Percentiles rank a stretch among this genome's conserved stretches.
phyloP scores from a whole-genome alignment of 2,329 filamentous ascomycete species.

The Fusarium guadeloupense region DNA sequence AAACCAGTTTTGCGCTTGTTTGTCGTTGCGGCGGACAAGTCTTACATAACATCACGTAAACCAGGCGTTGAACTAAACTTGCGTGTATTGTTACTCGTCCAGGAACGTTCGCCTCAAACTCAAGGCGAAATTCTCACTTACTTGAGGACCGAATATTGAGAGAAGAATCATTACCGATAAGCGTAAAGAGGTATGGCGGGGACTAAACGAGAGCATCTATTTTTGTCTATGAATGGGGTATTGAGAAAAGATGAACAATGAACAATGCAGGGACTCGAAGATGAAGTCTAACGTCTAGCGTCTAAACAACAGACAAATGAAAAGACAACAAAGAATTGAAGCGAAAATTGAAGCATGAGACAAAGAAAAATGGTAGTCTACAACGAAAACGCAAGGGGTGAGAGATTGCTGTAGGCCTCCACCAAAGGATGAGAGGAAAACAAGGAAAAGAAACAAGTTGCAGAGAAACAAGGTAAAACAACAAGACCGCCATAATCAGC shows the following conservation, averaged over 20 bases:
- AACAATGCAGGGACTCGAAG: too few relatives aligned
- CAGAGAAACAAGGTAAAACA: not conserved
- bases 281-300: too few relatives aligned
- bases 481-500: not conserved
- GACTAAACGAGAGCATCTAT: too few relatives aligned
- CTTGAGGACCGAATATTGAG: not conserved
- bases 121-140: not conserved
- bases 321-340: not conserved
- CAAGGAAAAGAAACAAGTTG: not conserved
- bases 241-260: too few relatives aligned
- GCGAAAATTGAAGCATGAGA: not conserved
- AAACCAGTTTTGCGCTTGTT: not conserved
- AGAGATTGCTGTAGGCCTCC: too few relatives aligned
- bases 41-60: not conserved
- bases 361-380: too few relatives aligned
- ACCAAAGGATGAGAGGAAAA: not conserved
- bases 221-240: too few relatives aligned
- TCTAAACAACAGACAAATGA: not conserved
- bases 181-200: not conserved
- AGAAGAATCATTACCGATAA: not conserved
- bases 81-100: not conserved
- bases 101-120: not conserved
- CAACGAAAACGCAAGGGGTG: too few relatives aligned
- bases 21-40: not conserved
- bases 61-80: conserved; percentile 2